Evolutionary conservation across 2,329 filamentous ascomycete species (phyloP).

Genomic region (Ascocoryne sarcoides): DNA sequence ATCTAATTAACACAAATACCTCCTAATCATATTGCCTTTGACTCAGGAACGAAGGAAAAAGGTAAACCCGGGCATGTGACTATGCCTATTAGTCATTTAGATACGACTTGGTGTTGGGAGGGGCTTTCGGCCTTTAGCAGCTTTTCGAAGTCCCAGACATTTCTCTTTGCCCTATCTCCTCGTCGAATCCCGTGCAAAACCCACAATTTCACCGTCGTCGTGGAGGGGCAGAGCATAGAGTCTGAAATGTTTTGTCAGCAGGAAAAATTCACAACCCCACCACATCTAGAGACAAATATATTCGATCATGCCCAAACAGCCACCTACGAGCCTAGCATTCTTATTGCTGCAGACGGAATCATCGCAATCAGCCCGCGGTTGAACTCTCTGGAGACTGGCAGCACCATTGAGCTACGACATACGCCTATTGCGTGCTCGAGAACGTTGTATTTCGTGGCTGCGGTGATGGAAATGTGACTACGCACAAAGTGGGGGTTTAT

Average conservation of each 20-base stretch:
- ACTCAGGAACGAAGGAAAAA: too few species aligned
- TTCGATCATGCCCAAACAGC: background rate
- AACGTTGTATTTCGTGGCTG: conserved; percentile 4
- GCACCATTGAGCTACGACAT: conserved; percentile 9
- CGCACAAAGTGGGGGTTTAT: conserved; percentile 13
- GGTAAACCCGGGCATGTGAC: too few species aligned
- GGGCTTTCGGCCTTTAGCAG: too few species aligned
- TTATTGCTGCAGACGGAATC: background rate
- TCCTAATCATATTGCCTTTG: too few species aligned
- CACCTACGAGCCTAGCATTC: conserved; percentile 1
- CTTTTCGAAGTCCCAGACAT: too few species aligned
- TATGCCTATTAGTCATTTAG: too few species aligned
- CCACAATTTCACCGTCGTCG: too few species aligned
- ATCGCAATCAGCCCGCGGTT: background rate
- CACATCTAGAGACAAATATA: background rate
- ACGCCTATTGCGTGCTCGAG: conserved; percentile 19
- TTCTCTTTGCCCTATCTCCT: too few species aligned
- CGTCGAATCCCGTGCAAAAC: too few species aligned
- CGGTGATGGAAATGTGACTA: conserved; percentile 8
- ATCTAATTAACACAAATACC: too few species aligned
- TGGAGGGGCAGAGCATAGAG: too few species aligned
- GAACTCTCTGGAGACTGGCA: background rate
- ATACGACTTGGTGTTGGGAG: too few species aligned
- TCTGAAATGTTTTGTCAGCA: conserved; percentile 9
- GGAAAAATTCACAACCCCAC: conserved; percentile 5